Percentiles rank a stretch among this genome's conserved stretches.
These are phyloP conservation scores for Coccomyxa subellipsoidea DNA, from an alignment of 163 green algal genomes.

Conservation along the genomic window DNA sequence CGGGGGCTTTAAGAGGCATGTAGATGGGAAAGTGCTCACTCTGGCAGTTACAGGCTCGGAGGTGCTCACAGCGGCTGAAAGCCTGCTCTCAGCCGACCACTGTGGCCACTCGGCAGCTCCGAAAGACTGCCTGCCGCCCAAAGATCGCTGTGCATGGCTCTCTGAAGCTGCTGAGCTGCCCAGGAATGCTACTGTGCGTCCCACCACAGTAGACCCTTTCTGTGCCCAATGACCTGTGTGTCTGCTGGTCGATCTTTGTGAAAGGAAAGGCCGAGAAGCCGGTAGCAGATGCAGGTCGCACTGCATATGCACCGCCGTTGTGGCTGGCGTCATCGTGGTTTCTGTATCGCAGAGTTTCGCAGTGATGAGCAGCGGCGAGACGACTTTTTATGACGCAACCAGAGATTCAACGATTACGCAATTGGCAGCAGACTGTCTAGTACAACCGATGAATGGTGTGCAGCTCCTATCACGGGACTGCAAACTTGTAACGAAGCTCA, in stretches of 20 bases:
- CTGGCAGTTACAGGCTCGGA: not conserved
- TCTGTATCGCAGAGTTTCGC: too few relatives aligned
- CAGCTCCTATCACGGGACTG: too few relatives aligned
- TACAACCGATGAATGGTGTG: too few relatives aligned
- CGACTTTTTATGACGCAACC: too few relatives aligned
- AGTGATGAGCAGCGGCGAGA: too few relatives aligned
- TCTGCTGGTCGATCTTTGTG: not conserved
- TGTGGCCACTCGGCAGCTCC: not conserved
- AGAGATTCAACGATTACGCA: too few relatives aligned
- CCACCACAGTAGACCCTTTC: not conserved
- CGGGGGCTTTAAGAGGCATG: not conserved
- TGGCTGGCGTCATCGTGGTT: not conserved
- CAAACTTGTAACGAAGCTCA: too few relatives aligned
- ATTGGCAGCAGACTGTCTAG: too few relatives aligned
- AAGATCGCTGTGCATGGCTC: not conserved
- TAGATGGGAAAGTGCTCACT: not conserved
- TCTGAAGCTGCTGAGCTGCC: not conserved
- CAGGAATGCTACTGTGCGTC: not conserved
- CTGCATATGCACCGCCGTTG: not conserved
- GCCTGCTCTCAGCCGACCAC: not conserved
- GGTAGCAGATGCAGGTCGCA: not conserved
- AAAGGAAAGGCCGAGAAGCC: not conserved
- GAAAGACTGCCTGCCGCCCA: not conserved
- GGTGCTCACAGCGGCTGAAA: conserved; percentile 1
- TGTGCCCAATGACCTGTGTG: not conserved